These are phyloP conservation scores for Carex cristatella DNA, from an alignment of 176 grass and related monocot genomes.

Conservation along the genomic window DNA sequence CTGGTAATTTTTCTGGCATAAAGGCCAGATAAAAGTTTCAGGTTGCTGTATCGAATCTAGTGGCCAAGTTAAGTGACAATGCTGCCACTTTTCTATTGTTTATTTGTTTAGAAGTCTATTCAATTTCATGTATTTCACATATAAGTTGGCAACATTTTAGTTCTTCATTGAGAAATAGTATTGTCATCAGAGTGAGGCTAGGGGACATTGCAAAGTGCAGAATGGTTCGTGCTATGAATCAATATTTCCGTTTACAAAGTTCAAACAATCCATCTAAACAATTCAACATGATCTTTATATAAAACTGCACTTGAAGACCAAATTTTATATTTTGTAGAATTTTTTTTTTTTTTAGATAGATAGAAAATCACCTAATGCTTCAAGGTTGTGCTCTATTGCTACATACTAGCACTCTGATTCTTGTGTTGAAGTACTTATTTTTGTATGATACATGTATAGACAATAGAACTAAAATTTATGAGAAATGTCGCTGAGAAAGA, in stretches of 20 bases:
- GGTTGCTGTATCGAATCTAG: constrained; percentile 76
- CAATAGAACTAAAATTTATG: neutral
- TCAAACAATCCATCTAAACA: too few relatives aligned
- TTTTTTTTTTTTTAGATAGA: too few relatives aligned
- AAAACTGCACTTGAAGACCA: too few relatives aligned
- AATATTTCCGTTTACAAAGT: neutral
- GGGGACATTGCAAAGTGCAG: too few relatives aligned
- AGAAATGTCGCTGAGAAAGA: constrained; percentile 48
- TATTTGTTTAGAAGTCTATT: constrained; percentile 4
- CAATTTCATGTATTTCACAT: neutral
- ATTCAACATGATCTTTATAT: too few relatives aligned
- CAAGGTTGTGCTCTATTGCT: neutral
- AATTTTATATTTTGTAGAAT: too few relatives aligned
- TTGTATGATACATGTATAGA: neutral
- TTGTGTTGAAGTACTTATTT: neutral
- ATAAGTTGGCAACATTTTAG: neutral
- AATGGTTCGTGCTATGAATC: neutral
- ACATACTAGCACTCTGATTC: neutral
- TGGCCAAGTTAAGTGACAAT: constrained; percentile 57
- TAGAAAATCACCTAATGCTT: neutral
- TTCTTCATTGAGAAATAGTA: neutral
- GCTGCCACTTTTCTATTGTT: neutral
- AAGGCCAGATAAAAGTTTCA: constrained; percentile 96
- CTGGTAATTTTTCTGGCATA: constrained; percentile 63
- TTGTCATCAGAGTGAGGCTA: too few relatives aligned